Evolutionary conservation across 2,329 filamentous ascomycete genomes (phyloP), one percentile per base, ranked within the genome.

Genomic region (Trichothecium roseum): DNA sequence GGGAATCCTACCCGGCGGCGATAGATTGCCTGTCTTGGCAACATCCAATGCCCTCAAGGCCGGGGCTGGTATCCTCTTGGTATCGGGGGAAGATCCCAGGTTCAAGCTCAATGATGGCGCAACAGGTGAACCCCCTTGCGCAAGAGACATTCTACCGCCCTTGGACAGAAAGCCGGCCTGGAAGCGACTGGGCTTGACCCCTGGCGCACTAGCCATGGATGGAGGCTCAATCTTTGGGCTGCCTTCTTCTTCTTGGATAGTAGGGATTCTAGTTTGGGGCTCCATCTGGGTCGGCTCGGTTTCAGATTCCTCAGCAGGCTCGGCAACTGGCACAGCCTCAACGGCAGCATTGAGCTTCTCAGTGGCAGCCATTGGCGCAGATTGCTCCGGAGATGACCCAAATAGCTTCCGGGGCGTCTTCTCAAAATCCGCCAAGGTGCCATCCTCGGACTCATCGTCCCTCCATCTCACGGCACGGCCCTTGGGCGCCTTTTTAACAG

Each of bases 381-480:
- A 15, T 31, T 37, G 42, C 34, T 78, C 72, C 6, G 77, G 73
- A 1, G 74, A 72, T 3, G 66, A 66, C 16, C 45, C 65, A 24
- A 24, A 24, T 8, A 71, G 57, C 51, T 80, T 83, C 55, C 87
- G 74, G 1, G 91, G 89, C 3, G 89, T 95, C 60, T 86, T 85
- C 51, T 89, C 84, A 53, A 89, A 95, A 53, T 96, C 91, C 9
- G 84, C 87, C 37, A 96, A 64, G 1, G 81, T 79, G 17, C 87
- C 88, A 35, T 89, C 78, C 51, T 93, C 82, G 3, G 81, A 64
- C 50, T 75, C 85, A 48, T 96, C 91, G 49, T 96, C 91, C 39
- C 85, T 79, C 91, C 91, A 98, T 44, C 89, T 76, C 5, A 98
- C 89, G 31, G 72, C 80, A 40, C 88, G 75, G 58, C 86, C 86